A percentile compares a stretch with the other conserved stretches of the same genome.
Evolutionary conservation across 2,329 filamentous ascomycete genomes (phyloP).

Genomic region (Thyridium curvatum): DNA sequence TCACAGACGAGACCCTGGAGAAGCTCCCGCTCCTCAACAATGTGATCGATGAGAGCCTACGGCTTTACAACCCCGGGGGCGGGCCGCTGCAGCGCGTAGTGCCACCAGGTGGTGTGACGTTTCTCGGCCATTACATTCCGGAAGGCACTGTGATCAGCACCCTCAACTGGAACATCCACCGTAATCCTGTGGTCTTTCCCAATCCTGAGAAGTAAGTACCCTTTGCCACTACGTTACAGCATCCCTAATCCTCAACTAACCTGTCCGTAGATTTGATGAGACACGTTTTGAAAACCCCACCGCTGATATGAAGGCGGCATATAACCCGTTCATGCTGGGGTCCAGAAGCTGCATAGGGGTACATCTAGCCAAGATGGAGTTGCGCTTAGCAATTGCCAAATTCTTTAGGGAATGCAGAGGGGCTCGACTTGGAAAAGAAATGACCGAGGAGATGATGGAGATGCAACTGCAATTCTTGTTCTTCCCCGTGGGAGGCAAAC

Average conservation of each 20-base stretch:
- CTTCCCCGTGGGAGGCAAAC: constrained; percentile 7
- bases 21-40: constrained; percentile 22
- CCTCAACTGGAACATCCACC: constrained; percentile 27
- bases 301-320: constrained; percentile 33
- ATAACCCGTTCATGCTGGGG: constrained; percentile 42
- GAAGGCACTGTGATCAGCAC: constrained; percentile 21
- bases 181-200: constrained; percentile 21
- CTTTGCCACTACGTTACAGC: neutral
- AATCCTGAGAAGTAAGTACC: constrained; percentile 17
- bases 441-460: constrained; percentile 11
- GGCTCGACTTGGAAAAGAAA: constrained; percentile 3
- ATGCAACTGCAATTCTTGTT: constrained; percentile 8
- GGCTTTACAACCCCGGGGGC: constrained; percentile 23
- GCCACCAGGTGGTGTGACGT: constrained; percentile 16
- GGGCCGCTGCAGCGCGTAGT: constrained; percentile 18
- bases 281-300: constrained; percentile 22
- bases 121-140: constrained; percentile 23
- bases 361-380: constrained; percentile 43
- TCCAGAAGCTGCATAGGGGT: constrained; percentile 45
- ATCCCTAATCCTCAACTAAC: neutral
- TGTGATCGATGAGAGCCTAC: constrained; percentile 24
- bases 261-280: constrained; percentile 13
- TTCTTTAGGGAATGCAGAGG: constrained; percentile 30
- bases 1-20: constrained; percentile 20
- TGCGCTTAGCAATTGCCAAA: constrained; percentile 36